phyloP scores from a whole-genome alignment of 2,329 filamentous ascomycete species.

The Aspergillus sp. region DNA sequence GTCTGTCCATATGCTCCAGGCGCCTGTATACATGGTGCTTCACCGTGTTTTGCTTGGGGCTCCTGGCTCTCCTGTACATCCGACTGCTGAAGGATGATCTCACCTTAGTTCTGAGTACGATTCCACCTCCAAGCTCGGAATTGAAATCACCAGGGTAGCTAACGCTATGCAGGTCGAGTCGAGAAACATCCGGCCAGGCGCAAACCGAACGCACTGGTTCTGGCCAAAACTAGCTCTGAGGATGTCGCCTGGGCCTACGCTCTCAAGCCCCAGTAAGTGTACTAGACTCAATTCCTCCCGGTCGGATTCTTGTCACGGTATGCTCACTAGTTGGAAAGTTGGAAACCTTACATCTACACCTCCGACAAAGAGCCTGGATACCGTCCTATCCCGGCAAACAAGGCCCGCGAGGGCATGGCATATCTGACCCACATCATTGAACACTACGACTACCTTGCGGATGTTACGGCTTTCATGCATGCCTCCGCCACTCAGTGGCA shows the following conservation, averaged over 20 bases:
- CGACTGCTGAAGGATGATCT: background rate
- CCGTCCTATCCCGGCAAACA: conserved; percentile 11
- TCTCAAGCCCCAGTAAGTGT: conserved; percentile 10
- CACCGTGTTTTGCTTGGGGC: background rate
- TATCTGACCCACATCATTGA: conserved; percentile 65
- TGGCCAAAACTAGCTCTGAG: conserved; percentile 11
- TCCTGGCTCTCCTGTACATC: background rate
- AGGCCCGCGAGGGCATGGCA: conserved; percentile 63
- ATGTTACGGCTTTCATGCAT: conserved; percentile 62
- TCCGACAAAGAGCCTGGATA: conserved; percentile 21
- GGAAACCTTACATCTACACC: conserved; percentile 25
- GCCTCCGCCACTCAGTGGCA: conserved; percentile 28
- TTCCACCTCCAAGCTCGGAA: background rate
- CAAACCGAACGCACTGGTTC: conserved; percentile 1
- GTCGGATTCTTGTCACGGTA: background rate
- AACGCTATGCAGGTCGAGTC: background rate
- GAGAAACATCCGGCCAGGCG: background rate
- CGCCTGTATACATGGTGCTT: background rate
- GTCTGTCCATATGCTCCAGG: background rate
- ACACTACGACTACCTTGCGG: conserved; percentile 60
- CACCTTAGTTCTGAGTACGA: background rate
- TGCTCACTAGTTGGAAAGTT: conserved; percentile 1
- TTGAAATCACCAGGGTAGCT: background rate
- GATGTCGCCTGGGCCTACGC: conserved; percentile 9
- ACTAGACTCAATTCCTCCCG: background rate